Base-by-base conservation (phyloP, 208 protist genomes). In the Wallacemonas sp. region DNA sequence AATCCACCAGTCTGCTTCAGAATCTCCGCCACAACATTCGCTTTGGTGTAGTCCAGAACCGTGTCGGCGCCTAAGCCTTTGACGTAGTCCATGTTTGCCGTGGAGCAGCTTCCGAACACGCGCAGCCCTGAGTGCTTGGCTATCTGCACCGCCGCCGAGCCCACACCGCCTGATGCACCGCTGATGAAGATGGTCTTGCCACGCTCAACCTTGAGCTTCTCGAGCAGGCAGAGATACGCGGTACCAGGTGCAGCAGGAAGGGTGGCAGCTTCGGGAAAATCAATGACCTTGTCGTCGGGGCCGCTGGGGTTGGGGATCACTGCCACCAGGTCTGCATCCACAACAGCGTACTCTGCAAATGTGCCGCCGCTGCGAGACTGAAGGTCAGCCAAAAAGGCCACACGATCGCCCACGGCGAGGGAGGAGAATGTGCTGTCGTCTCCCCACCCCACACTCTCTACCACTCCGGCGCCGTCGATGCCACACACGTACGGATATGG, bases 161-260 rank as follows among this genome's bases (percentile, higher is more conserved):
- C 90, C 21, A 94, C 79, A 30, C 87, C 90, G 26, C 87, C 85
- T 2, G 83, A 83, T 9, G 80, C 90, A 36, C 83, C 87, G 47
- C 70, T 85, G 62, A 96, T 85, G 61, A 93, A 87, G 54, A 96
- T 91, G 56, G 67, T 84, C 23, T 73, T 74, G 34, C 80, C 76
- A 21, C 61, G 52, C 61, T 90, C 62, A 21, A 96, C 64, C 0
- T 70, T 49, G 23, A 96, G 67, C 62, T 91, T 92, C 61, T 96
- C 78, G 61, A 91, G 90, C 1, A 96, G 70, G 5, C 81, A 81
- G 0, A 92, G 49, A 66, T 90, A 93, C 30, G 87, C 90, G 19
- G 87, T 79, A 24, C 68, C 76, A 2, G 74, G 83, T n/a, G 87
- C 78, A 5, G 56, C 66, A 2, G 90, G 87, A 16, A 96, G 68